Base-by-base conservation (phyloP, 176 grass and related monocot genomes). In the Oropetium thomaeum region DNA sequence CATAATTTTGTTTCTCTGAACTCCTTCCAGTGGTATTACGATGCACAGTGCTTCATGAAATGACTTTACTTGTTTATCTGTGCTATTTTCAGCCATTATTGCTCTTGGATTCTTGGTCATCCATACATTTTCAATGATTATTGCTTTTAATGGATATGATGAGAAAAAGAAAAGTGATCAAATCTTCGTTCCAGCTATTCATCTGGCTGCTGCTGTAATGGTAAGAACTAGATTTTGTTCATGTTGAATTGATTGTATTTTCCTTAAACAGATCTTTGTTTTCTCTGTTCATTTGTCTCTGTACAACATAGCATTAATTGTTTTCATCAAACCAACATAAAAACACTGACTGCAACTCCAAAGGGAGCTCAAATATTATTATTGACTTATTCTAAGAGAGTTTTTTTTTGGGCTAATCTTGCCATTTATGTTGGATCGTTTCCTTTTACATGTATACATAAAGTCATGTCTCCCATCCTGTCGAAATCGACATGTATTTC, bases 61-160 rank as follows among this genome's bases (percentile, higher is more conserved):
- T 58, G 80, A 2, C 65, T 68, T 64, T 62, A 17, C 5, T 71
- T 77, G 79, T 71, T 20, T 55, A 16, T 7, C 0, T 33, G 30
- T 79, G 39, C 34, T 83, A 65, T 88, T 86, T 83, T 70, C 89
- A 99, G 96, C 96, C 74, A 69, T 99, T 70, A 88, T 99, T 76
- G 79, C 91, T 43, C 91, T 99, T 82, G 96, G 91, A 73, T 99
- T 99, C 68, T 65, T 89, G 75, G 74, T 92, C 32, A 86, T 99
- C 80, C 96, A 95, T 85, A 94, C 96, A 10, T 95, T 84, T 80
- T 99, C 89, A 47, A 99, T 99, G 96, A 81, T 95, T 44, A 84
- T 99, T 92, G 96, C 96, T 79, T 99, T 95, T 79, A 95, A 92
- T 79, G 96, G 87, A 79, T 99, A 99, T 69, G 74, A 27, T 12